These are phyloP conservation scores for Penicillium goetzii DNA, from an alignment of 495 filamentous ascomycete genomes.

Conservation along the genomic window DNA sequence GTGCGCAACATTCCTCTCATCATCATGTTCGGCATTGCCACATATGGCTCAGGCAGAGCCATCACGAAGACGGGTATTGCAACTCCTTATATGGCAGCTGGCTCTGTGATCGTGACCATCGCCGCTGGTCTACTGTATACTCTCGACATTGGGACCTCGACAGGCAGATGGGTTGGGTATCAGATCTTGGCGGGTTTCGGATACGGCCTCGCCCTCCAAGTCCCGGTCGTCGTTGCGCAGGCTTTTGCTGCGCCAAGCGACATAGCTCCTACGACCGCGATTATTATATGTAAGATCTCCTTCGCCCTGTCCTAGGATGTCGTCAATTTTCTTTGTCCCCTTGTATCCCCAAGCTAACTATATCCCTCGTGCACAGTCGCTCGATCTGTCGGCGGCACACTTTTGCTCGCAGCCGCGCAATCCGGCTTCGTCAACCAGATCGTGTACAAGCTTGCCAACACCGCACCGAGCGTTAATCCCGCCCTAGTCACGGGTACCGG, in stretches of 20 bases:
- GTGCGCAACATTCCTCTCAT: constrained; percentile 58
- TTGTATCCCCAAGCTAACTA: constrained; percentile 13
- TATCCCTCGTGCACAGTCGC: constrained; percentile 12
- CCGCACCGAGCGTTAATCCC: constrained; percentile 49
- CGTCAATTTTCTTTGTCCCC: background rate
- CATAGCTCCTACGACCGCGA: constrained; percentile 27
- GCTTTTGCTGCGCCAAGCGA: constrained; percentile 20
- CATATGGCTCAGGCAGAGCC: constrained; percentile 9
- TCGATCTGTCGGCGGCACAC: constrained; percentile 49
- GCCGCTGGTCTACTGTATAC: constrained; percentile 58
- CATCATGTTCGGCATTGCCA: constrained; percentile 35
- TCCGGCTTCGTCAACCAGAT: constrained; percentile 50
- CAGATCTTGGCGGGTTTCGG: constrained; percentile 42
- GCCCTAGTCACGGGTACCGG: constrained; percentile 48
- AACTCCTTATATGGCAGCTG: constrained; percentile 38
- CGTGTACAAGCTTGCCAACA: constrained; percentile 33
- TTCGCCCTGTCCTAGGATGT: background rate
- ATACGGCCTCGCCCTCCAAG: constrained; percentile 35
- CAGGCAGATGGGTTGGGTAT: constrained; percentile 45
- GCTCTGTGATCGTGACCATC: constrained; percentile 33
- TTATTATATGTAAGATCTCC: constrained; percentile 20
- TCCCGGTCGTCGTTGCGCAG: constrained; percentile 37
- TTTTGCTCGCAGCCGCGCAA: constrained; percentile 52
- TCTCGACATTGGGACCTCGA: constrained; percentile 28
- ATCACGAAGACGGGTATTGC: constrained; percentile 11